These are phyloP conservation scores for Epithemia pelagica DNA, from an alignment of 108 stramenopile species.

Conservation along the genomic window DNA sequence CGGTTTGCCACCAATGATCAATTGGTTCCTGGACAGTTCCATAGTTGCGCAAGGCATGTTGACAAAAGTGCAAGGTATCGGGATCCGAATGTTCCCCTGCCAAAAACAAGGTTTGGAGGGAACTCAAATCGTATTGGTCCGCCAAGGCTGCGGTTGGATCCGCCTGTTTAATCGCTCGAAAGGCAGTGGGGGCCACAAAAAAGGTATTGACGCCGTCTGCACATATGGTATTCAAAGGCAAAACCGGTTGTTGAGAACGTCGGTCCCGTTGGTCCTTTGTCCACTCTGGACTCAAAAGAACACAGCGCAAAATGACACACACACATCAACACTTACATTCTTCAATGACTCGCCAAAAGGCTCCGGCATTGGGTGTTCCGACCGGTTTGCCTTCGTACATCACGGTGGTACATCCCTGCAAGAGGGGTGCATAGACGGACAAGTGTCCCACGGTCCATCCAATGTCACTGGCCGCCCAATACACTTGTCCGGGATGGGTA, in stretches of 20 bases:
- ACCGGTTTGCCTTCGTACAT: conserved; percentile 83
- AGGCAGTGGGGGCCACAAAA: conserved; percentile 76
- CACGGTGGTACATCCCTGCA: conserved; percentile 59
- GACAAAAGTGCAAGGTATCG: conserved; percentile 59
- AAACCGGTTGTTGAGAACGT: too few relatives aligned
- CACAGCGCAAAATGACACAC: too few relatives aligned
- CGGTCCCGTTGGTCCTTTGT: too few relatives aligned
- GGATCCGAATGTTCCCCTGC: conserved; percentile 75
- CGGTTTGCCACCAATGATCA: conserved; percentile 72
- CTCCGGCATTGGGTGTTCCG: conserved; percentile 70
- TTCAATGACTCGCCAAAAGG: conserved; percentile 63
- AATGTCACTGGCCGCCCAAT: conserved; percentile 62
- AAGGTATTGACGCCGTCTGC: conserved; percentile 47
- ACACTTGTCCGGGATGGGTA: conserved; percentile 56
- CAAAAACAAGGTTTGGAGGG: conserved; percentile 41
- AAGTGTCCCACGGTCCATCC: conserved; percentile 79
- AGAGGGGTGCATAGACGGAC: conserved; percentile 61
- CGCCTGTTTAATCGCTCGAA: conserved; percentile 63
- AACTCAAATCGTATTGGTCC: conserved; percentile 38
- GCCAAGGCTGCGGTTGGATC: conserved; percentile 35
- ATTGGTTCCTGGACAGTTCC: conserved; percentile 23
- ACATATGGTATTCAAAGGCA: too few relatives aligned
- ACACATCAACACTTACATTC: conserved; percentile 16
- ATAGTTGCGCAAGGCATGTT: conserved; percentile 25
- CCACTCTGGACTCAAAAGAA: too few relatives aligned